These are phyloP conservation scores for Orbilia blumenaviensis DNA, from an alignment of 2,329 filamentous ascomycete species.

Conservation along the genomic window DNA sequence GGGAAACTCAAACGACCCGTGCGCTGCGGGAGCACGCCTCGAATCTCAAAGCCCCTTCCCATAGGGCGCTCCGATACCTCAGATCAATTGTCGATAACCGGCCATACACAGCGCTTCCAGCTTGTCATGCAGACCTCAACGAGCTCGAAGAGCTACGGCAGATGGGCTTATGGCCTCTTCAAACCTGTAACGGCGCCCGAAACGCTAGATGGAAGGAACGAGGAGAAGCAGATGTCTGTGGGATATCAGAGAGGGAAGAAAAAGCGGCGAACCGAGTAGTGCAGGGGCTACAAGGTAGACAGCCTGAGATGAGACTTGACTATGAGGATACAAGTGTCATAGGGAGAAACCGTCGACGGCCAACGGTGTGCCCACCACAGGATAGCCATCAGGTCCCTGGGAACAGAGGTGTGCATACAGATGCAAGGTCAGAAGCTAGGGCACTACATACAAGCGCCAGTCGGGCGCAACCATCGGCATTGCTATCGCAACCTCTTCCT, in stretches of 20 bases:
- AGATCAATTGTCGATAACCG: conserved; percentile 54
- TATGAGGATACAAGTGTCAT: conserved; percentile 50
- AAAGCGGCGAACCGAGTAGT: conserved; percentile 22
- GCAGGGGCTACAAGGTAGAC: conserved; percentile 37
- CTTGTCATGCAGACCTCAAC: conserved; percentile 31
- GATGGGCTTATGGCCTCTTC: conserved; percentile 39
- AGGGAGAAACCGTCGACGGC: conserved; percentile 24
- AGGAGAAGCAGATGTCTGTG: conserved; percentile 41
- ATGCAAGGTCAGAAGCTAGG: conserved; percentile 6
- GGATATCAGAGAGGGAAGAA: conserved; percentile 26
- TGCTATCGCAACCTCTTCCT: conserved; percentile 19
- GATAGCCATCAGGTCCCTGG: background rate
- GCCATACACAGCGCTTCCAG: conserved; percentile 40
- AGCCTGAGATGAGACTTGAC: conserved; percentile 39
- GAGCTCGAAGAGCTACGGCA: conserved; percentile 38
- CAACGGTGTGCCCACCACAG: background rate
- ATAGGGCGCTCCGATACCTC: conserved; percentile 55
- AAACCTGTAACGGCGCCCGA: conserved; percentile 38
- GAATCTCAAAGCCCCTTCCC: conserved; percentile 56
- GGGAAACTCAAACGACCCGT: conserved; percentile 53
- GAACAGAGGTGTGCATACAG: conserved; percentile 16
- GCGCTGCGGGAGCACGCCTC: conserved; percentile 54
- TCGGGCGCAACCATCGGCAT: conserved; percentile 1
- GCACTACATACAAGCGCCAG: conserved; percentile 26
- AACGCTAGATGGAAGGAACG: conserved; percentile 27